Evolutionary conservation across 2,329 filamentous ascomycete genomes (phyloP).

Genomic region (Erysiphe pulchra): DNA sequence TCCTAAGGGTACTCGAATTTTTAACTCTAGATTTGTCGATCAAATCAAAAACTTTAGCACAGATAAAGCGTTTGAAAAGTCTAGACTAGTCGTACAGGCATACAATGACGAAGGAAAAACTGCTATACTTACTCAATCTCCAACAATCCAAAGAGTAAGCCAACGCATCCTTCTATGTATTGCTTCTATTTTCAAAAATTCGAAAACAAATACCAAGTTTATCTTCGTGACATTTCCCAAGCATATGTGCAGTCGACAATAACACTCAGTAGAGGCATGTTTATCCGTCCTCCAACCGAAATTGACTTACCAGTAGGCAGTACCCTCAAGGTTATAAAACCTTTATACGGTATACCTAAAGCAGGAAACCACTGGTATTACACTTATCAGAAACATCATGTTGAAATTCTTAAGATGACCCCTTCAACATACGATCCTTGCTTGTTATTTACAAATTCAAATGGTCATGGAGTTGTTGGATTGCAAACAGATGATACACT

Average conservation of each 20-base stretch:
- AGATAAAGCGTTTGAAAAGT: slow-evolving; percentile 1
- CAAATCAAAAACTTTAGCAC: neutral
- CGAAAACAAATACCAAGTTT: neutral
- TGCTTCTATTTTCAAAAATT: neutral
- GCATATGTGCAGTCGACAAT: neutral
- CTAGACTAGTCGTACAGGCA: slow-evolving; percentile 1
- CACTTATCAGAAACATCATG: slow-evolving; percentile 1
- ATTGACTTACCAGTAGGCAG: neutral
- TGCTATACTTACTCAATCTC: slow-evolving; percentile 1
- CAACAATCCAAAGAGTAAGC: slow-evolving; percentile 2
- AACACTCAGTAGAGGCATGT: neutral
- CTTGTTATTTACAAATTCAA: neutral
- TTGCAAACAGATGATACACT: slow-evolving; percentile 1
- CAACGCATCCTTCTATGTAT: slow-evolving; percentile 1
- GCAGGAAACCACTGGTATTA: slow-evolving; percentile 1
- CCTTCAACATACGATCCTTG: slow-evolving; percentile 2
- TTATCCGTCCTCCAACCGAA: neutral
- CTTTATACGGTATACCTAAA: slow-evolving; percentile 1
- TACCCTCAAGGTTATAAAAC: neutral
- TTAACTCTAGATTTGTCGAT: neutral
- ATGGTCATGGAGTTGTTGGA: slow-evolving; percentile 1
- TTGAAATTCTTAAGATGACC: slow-evolving; percentile 1
- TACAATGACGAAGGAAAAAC: slow-evolving; percentile 2
- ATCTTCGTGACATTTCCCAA: slow-evolving; percentile 1
- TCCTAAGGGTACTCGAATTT: neutral